Percentiles rank a stretch among this genome's conserved stretches.
phyloP scores from a whole-genome alignment of 176 grass and related monocot species.

The Paspalum notatum region DNA sequence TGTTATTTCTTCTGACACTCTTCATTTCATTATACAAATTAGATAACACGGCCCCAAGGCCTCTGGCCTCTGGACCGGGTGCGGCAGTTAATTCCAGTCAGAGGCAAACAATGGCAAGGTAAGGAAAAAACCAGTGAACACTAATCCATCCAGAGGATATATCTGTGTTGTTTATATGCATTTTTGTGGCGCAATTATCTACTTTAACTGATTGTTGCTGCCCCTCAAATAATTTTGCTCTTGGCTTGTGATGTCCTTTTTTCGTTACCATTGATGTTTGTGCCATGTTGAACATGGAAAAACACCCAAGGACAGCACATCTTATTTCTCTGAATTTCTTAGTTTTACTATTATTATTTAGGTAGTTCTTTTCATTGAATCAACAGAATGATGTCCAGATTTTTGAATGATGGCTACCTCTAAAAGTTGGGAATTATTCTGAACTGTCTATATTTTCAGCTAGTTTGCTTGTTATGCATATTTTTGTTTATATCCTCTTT shows the following conservation, averaged over 20 bases:
- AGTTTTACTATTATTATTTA: not conserved
- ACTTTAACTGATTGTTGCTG: not conserved
- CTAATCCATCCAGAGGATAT: conserved; percentile 12
- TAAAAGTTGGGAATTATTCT: not conserved
- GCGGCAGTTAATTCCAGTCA: conserved; percentile 51
- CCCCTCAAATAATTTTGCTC: conserved; percentile 21
- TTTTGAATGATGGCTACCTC: not conserved
- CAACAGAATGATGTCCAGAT: not conserved
- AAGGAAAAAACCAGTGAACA: conserved; percentile 8
- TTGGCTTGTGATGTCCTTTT: not conserved
- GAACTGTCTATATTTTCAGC: not conserved
- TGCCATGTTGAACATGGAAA: not conserved
- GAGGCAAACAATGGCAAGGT: conserved; percentile 69
- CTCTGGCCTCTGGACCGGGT: conserved; percentile 57
- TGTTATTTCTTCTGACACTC: conserved; percentile 31
- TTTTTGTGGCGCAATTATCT: not conserved
- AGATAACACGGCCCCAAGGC: conserved; percentile 54
- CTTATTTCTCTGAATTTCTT: not conserved
- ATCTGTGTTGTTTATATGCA: not conserved
- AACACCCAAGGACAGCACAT: not conserved
- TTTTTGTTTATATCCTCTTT: conserved; percentile 39
- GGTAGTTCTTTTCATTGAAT: not conserved
- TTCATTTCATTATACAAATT: conserved; percentile 30
- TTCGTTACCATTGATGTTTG: not conserved
- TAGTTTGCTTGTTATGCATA: conserved; percentile 15